Conservation (phyloP, 805 yeast genomes). For the Lipomyces orientalis region DNA sequence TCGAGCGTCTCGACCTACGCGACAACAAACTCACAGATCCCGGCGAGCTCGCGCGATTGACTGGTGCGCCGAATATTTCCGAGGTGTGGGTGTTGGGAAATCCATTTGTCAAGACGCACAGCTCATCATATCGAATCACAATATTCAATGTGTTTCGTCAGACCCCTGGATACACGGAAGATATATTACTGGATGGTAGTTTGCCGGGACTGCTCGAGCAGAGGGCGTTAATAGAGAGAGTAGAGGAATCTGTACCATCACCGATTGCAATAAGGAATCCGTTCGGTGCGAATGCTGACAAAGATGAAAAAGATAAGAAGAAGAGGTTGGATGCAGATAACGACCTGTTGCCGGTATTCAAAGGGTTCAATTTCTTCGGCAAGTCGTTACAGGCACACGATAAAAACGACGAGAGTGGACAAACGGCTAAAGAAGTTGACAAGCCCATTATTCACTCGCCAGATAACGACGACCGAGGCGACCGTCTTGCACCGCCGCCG, state of each 20-base stretch:
- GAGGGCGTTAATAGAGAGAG: conserved; percentile 36
- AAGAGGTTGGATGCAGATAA: conserved; percentile 8
- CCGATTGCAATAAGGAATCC: conserved; percentile 8
- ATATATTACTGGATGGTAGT: conserved; percentile 39
- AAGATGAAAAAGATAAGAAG: neutral
- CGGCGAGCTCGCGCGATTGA: conserved; percentile 37
- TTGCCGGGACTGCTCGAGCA: conserved; percentile 41
- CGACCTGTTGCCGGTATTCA: conserved; percentile 24
- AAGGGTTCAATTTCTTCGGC: conserved; percentile 23
- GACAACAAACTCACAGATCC: conserved; percentile 40
- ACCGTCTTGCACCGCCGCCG: neutral
- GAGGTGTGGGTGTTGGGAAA: conserved; percentile 42
- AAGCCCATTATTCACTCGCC: neutral
- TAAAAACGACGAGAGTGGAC: neutral
- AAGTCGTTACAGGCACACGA: neutral
- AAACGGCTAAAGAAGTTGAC: neutral
- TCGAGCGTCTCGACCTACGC: conserved; percentile 40
- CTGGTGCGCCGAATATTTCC: conserved; percentile 33
- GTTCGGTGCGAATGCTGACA: neutral
- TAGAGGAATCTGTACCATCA: conserved; percentile 28
- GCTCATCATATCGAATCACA: conserved; percentile 36
- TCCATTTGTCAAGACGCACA: conserved; percentile 38
- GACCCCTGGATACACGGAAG: conserved; percentile 36
- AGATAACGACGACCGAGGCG: neutral
- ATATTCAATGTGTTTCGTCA: conserved; percentile 40